phyloP scores from a whole-genome alignment of 2,329 filamentous ascomycete species.

The Calonectria multiphialidica region DNA sequence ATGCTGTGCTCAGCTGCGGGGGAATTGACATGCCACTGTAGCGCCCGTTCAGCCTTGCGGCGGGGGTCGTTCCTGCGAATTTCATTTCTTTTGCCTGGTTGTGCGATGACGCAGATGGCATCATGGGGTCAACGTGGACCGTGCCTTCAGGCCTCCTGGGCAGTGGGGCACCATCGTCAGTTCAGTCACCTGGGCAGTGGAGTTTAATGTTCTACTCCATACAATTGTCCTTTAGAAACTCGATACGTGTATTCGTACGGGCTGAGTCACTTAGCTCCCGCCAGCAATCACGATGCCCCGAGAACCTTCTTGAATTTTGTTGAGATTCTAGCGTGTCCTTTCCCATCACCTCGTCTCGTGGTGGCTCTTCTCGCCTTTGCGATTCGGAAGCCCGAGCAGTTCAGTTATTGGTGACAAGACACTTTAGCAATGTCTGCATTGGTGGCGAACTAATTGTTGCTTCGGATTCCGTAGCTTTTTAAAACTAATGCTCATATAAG shows the following conservation, averaged over 20 bases:
- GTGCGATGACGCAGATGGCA: constrained; percentile 22
- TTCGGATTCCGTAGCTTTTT: no score
- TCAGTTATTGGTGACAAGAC: neutral
- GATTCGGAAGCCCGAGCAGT: neutral
- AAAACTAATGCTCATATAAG: no score
- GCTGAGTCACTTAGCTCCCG: neutral
- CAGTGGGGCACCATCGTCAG: constrained; percentile 15
- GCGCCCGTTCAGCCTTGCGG: neutral
- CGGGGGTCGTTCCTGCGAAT: neutral
- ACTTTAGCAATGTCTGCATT: no score
- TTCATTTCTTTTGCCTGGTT: constrained; percentile 10
- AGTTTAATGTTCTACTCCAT: neutral
- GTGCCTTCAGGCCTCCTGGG: constrained; percentile 18
- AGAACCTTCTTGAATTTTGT: constrained; percentile 8
- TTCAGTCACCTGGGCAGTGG: constrained; percentile 12
- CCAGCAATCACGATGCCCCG: neutral
- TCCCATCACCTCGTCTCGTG: neutral
- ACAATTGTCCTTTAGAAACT: neutral
- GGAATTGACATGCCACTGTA: neutral
- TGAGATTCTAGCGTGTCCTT: constrained; percentile 1
- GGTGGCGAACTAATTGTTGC: no score
- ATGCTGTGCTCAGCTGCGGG: neutral
- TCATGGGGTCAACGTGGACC: constrained; percentile 20
- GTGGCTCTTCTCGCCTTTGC: neutral
- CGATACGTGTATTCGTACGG: neutral